phyloP scores from a whole-genome alignment of 768 basidiomycete species.

The Lactarius evosmus region DNA sequence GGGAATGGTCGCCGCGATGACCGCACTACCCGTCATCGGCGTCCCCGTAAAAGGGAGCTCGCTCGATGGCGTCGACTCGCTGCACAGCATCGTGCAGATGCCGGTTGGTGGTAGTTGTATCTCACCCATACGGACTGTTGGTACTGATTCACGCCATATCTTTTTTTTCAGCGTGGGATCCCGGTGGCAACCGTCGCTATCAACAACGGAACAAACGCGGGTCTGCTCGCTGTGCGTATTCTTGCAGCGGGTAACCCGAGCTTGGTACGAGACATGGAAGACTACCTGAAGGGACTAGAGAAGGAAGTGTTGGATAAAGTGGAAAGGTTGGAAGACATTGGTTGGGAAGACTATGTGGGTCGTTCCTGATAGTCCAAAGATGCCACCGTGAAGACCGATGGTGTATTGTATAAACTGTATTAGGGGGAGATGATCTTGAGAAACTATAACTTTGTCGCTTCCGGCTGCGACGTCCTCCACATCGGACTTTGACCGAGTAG shows the following conservation, averaged over 20 bases:
- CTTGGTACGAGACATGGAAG: conserved; percentile 64
- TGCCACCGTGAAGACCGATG: background rate
- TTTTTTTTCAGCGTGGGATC: conserved; percentile 72
- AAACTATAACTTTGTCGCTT: background rate
- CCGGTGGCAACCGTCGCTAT: conserved; percentile 98
- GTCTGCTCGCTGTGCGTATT: conserved; percentile 87
- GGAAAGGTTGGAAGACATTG: conserved; percentile 67
- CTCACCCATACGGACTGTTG: background rate
- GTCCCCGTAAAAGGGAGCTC: conserved; percentile 95
- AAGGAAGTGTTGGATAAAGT: conserved; percentile 78
- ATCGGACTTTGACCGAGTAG: background rate
- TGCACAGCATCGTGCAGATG: conserved; percentile 99
- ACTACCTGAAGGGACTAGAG: conserved; percentile 66
- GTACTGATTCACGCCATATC: conserved; percentile 12
- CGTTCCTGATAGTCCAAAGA: conserved; percentile 34
- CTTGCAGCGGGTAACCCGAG: conserved; percentile 69
- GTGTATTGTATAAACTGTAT: background rate
- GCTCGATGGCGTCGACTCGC: conserved; percentile 93
- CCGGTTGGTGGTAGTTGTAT: conserved; percentile 58
- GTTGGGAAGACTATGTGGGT: too few species aligned
- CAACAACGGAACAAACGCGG: conserved; percentile 93
- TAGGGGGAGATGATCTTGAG: background rate
- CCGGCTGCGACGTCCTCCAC: background rate
- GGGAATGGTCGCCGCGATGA: conserved; percentile 97
- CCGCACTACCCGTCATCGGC: conserved; percentile 86